Evolutionary conservation across 2,329 filamentous ascomycete species (phyloP).

Genomic region (Helotiales sp.): DNA sequence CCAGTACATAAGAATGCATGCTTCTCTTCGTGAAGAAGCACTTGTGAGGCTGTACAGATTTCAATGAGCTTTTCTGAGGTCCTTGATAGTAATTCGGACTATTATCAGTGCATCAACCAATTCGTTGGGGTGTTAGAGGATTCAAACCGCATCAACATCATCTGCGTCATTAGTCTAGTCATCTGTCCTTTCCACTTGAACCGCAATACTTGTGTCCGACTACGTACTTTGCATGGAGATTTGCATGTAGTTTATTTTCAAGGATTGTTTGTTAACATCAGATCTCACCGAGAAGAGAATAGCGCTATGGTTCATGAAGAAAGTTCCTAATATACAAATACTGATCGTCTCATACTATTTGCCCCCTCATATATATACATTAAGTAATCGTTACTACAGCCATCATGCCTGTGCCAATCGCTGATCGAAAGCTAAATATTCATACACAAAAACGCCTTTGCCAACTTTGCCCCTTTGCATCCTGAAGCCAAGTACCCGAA

Average conservation of each 20-base stretch:
- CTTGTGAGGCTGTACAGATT: too few species aligned
- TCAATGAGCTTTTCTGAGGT: too few species aligned
- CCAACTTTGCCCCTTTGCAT: not conserved
- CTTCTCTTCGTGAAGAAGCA: conserved; percentile 3
- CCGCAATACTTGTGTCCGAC: too few species aligned
- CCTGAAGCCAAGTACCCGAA: not conserved
- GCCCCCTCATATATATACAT: conserved; percentile 22
- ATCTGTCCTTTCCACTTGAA: too few species aligned
- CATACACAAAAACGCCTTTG: conserved; percentile 18
- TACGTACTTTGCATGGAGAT: too few species aligned
- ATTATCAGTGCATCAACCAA: too few species aligned
- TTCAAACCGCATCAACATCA: too few species aligned
- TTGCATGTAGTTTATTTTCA: too few species aligned
- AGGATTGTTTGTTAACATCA: too few species aligned
- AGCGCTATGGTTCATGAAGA: not conserved
- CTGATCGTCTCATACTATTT: conserved; percentile 1
- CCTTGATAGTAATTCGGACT: too few species aligned
- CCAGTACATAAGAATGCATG: conserved; percentile 10
- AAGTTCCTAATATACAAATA: not conserved
- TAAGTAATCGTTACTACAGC: conserved; percentile 16
- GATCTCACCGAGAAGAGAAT: not conserved
- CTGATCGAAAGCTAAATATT: conserved; percentile 15
- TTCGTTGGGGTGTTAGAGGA: too few species aligned
- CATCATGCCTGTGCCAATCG: conserved; percentile 10
- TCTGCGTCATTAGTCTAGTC: too few species aligned